Evolutionary conservation across 2,329 filamentous ascomycete genomes (phyloP), one percentile per base, ranked within the genome.

Genomic region (Apiospora phragmitis): DNA sequence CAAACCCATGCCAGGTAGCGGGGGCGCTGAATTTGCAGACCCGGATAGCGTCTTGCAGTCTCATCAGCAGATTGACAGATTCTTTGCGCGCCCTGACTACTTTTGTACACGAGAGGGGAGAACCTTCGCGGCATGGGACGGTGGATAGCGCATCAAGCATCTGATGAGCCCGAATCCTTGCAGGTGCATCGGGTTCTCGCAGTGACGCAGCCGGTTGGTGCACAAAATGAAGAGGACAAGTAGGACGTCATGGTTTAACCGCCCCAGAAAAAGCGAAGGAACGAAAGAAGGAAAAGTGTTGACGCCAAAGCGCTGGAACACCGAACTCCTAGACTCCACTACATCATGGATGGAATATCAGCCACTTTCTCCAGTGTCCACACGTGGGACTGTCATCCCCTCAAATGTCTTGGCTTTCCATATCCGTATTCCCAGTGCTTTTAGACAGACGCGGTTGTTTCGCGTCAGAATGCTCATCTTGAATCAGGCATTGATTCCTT

Each of bases 371-470:
- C 55, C n/a, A n/a, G n/a, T n/a, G n/a, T n/a, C n/a, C 32, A 38
- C 55, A 62, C 55, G 55, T 62, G 55, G 55, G 55, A 38, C 29
- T 35, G 32, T 38, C 55, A 62, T n/a, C 55, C 55, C 55, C 55
- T 62, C 55, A 62, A 62, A 62, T 62, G 55, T 62, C 55, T 62
- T 62, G 55, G 55, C 55, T 62, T 32, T 55, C 24, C 51, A 32
- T 32, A 21, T 59, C 16, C 26, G 4, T 32, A 59, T 18, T 18
- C 16, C 29, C 18, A 59, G n/a, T 32, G 51, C 51, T 26, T 21
- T 59, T 21, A 35, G 29, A 59, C 16, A 16, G 26, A 59, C 51
- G 29, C 51, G 51, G 29, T 21, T 59, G 51, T 59, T 59, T 59
- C 51, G 51, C 51, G 51, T 59, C 51, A 59, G 51, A 32, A 32